Evolutionary conservation across 1,139 yeast species (phyloP), one percentile per base, ranked within the genome.

Genomic region (Diutina siamensis): DNA sequence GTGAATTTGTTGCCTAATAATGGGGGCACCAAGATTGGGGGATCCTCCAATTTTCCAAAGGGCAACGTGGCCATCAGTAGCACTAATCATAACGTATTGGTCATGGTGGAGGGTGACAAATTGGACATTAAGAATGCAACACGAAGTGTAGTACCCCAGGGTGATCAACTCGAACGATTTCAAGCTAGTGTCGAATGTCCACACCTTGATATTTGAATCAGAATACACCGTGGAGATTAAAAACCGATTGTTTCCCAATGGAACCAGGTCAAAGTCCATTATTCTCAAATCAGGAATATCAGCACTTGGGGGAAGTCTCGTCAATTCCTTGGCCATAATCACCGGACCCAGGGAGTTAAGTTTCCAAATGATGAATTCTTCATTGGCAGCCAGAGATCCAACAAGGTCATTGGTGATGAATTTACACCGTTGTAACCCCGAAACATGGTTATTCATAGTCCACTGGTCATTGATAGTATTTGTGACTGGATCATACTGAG

Each of bases 351-450:
- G 60, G 8, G 61, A 53, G 22, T 62, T 60, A 2, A 85, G 55
- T 50, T 74, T 74, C 98, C 98, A 92, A 8, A 87, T 64, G 49
- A 75, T 74, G 45, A 92, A 73, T 62, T 92, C 98, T 59, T 92
- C 98, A 56, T 94, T 77, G 0, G 95, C 97, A 10, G 95, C 92
- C 1, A 92, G 79, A 51, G 88, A 65, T 33, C 71, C 78, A 7
- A 70, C 58, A 34, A 49, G 63, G 1, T 70, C 63, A 10, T 71
- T 62, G 53, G 63, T 68, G 22, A 86, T 64, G 62, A 89, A 84
- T 49, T 75, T 78, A 15, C 85, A 71, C 44, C 76, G 72, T 58
- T 89, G 97, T 46, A 92, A 63, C 0, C 97, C 97, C 1, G 97
- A 86, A 2, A 87, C 82, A 59, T 92, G 98, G 49, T 78, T 76